phyloP scores from a whole-genome alignment of 768 basidiomycete species.

The Tulasnella sp. region DNA sequence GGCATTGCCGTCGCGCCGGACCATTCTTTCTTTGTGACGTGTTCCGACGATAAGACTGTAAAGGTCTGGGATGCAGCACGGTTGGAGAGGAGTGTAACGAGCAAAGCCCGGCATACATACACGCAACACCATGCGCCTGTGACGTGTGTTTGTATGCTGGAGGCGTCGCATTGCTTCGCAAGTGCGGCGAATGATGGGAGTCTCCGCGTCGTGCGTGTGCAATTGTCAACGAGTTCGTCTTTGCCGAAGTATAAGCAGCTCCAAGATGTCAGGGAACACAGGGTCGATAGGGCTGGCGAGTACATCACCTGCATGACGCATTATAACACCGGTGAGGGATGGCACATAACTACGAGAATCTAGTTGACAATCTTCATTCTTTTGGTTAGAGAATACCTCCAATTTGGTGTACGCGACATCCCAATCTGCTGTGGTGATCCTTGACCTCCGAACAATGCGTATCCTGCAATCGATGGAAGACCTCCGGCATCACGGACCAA shows the following conservation, averaged over 20 bases:
- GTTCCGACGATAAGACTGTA: constrained; percentile 31
- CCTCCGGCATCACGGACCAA: constrained; percentile 74
- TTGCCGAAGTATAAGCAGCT: constrained; percentile 73
- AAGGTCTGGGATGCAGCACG: constrained; percentile 51
- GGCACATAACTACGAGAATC: background rate
- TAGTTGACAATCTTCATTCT: background rate
- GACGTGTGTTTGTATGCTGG: constrained; percentile 64
- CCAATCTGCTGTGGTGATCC: constrained; percentile 54
- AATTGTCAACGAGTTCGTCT: constrained; percentile 46
- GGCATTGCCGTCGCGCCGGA: constrained; percentile 82
- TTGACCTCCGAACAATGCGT: constrained; percentile 80
- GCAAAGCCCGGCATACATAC: constrained; percentile 40
- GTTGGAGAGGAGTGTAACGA: constrained; percentile 88
- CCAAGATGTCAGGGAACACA: constrained; percentile 69
- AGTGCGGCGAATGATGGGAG: constrained; percentile 29
- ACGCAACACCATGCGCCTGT: constrained; percentile 48
- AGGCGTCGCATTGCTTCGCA: constrained; percentile 80
- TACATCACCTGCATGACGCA: constrained; percentile 77
- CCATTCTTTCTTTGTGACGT: constrained; percentile 62
- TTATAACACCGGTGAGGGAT: constrained; percentile 51
- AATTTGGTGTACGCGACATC: constrained; percentile 80
- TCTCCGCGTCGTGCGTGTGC: constrained; percentile 56
- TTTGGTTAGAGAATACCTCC: constrained; percentile 49
- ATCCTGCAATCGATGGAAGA: constrained; percentile 67
- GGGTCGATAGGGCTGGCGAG: constrained; percentile 41